A percentile compares a stretch with the other conserved stretches of the same genome.
Conservation (phyloP, 2,329 filamentous ascomycete genomes). For the Aspergillus sp. region DNA sequence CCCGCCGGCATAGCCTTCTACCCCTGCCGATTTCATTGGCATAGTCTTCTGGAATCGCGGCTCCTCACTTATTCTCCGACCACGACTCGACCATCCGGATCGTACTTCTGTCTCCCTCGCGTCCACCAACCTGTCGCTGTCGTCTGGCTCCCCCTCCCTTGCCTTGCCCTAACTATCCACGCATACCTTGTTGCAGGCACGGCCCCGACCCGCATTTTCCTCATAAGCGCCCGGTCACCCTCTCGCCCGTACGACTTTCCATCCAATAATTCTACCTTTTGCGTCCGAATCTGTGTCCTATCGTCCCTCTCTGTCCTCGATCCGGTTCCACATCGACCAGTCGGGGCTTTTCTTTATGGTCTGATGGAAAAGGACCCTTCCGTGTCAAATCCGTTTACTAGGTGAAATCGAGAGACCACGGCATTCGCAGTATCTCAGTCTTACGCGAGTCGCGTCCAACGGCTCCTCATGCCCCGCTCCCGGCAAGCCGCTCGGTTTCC, state of each 20-base stretch:
- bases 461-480: slow-evolving; percentile 35
- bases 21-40: not conserved
- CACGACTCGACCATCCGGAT: no score
- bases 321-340: not conserved
- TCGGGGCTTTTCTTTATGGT: not conserved
- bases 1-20: not conserved
- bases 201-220: not conserved
- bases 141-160: slow-evolving; percentile 5
- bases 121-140: not conserved
- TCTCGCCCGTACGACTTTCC: no score
- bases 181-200: slow-evolving; percentile 1
- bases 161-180: slow-evolving; percentile 3
- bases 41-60: not conserved
- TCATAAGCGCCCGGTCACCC: not conserved
- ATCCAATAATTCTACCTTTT: no score
- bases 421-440: slow-evolving; percentile 1
- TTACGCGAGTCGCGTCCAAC: slow-evolving; percentile 3
- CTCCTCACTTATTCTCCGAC: not conserved
- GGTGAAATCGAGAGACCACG: slow-evolving; percentile 7
- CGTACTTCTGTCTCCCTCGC: slow-evolving; percentile 4
- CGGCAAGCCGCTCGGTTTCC: slow-evolving; percentile 35
- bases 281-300: no score
- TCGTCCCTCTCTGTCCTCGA: not conserved
- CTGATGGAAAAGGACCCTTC: not conserved
- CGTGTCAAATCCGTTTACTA: slow-evolving; percentile 1